Conservation (phyloP, 306 rosid species). For the Mimosa bimucronata region DNA sequence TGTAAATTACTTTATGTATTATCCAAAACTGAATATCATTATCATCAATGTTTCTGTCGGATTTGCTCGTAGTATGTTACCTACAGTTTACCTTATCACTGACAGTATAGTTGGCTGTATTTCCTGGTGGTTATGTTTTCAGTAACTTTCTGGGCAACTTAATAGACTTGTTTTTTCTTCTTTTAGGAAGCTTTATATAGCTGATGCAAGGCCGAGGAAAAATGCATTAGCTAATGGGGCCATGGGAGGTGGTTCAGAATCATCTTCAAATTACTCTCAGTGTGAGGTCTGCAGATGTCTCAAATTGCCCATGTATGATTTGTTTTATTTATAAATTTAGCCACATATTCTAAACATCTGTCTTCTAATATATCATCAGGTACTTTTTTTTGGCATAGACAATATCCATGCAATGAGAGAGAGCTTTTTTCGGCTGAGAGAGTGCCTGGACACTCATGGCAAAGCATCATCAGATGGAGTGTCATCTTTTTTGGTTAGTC, state of each 20-base stretch:
- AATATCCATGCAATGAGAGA: slow-evolving; percentile 99
- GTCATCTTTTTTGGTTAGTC: slow-evolving; percentile 95
- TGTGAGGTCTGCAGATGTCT: slow-evolving; percentile 70
- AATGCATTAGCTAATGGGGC: slow-evolving; percentile 98
- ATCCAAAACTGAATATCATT: neutral
- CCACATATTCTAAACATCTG: slow-evolving; percentile 19
- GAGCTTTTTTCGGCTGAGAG: slow-evolving; percentile 91
- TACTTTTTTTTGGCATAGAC: slow-evolving; percentile 95
- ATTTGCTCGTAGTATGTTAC: slow-evolving; percentile 7
- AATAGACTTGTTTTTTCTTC: neutral
- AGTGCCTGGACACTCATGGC: slow-evolving; percentile 88
- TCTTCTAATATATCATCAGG: slow-evolving; percentile 48
- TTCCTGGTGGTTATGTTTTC: neutral
- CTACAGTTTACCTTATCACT: slow-evolving; percentile 21
- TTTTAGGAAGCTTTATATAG: slow-evolving; percentile 87
- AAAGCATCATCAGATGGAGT: slow-evolving; percentile 91
- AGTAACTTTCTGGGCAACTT: neutral
- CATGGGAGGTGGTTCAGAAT: slow-evolving; percentile 99
- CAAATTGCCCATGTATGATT: slow-evolving; percentile 36
- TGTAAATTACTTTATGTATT: neutral
- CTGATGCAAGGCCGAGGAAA: slow-evolving; percentile 96
- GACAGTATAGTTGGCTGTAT: slow-evolving; percentile 7
- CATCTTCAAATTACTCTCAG: slow-evolving; percentile 90
- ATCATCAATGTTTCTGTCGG: neutral
- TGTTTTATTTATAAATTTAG: slow-evolving; percentile 24